These are phyloP conservation scores for Ceriops zippeliana DNA, from an alignment of 345 rosid species.

Conservation along the genomic window DNA sequence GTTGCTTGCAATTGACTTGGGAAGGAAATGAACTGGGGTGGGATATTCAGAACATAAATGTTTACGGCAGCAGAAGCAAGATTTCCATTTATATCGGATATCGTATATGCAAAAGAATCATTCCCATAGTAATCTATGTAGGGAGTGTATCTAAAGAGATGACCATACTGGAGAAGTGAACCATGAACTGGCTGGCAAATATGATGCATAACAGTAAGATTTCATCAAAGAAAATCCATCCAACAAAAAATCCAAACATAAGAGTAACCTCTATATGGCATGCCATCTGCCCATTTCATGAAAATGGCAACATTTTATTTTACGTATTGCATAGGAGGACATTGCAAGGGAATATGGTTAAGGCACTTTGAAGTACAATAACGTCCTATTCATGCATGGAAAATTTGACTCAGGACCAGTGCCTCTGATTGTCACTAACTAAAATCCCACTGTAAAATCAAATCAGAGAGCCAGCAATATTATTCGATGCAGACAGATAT, in stretches of 20 bases:
- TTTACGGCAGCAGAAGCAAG: conserved; percentile 56
- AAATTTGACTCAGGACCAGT: no score
- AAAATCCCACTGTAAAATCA: no score
- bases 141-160: conserved; percentile 78
- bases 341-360: neutral
- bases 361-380: no score
- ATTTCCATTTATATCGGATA: conserved; percentile 63
- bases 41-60: conserved; percentile 59
- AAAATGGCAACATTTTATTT: neutral
- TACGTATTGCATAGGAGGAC: neutral
- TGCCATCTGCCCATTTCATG: neutral
- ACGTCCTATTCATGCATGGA: no score
- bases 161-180: conserved; percentile 67
- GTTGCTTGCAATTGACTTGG: conserved; percentile 65
- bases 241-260: neutral
- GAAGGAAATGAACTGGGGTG: conserved; percentile 75
- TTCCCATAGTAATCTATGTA: conserved; percentile 61
- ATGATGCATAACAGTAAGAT: conserved; percentile 6
- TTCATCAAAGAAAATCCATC: conserved; percentile 4
- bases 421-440: no score
- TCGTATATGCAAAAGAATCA: conserved; percentile 63
- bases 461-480: no score
- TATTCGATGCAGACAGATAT: no score
- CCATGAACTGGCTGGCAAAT: conserved; percentile 71
- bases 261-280: neutral